A percentile compares a stretch with the other conserved stretches of the same genome.
Conservation (phyloP, 1,284 basidiomycete species). For the Austropuccinia psidii region DNA sequence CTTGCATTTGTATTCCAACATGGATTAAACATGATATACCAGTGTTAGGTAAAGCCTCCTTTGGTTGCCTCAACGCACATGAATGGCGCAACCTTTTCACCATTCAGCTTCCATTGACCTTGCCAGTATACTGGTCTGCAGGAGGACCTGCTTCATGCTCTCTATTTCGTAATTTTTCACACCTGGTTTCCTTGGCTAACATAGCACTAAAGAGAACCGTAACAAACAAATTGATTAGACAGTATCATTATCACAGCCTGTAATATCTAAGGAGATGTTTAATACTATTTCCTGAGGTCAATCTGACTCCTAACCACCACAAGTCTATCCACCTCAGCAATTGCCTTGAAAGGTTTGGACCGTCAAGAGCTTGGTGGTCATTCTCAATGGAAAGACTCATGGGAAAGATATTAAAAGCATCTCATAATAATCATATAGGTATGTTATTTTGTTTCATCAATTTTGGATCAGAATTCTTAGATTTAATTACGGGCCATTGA, state of each 20-base stretch:
- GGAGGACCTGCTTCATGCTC: not conserved
- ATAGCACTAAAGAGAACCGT: not conserved
- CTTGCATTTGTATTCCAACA: not conserved
- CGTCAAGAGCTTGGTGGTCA: not conserved
- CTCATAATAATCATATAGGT: constrained; percentile 8
- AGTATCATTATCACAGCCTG: not conserved
- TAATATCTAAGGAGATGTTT: not conserved
- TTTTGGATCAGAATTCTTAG: not conserved
- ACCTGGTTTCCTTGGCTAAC: not conserved
- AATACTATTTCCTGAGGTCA: not conserved
- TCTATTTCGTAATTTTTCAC: not conserved
- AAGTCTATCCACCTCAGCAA: constrained; percentile 16
- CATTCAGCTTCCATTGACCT: constrained; percentile 21
- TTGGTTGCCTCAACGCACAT: constrained; percentile 37
- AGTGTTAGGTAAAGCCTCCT: constrained; percentile 1
- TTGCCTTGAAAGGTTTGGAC: constrained; percentile 15
- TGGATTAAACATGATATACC: constrained; percentile 18
- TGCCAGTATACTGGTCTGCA: not conserved
- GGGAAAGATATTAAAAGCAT: constrained; percentile 6
- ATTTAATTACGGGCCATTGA: not conserved
- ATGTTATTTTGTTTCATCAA: not conserved
- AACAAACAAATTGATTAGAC: not conserved
- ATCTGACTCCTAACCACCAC: constrained; percentile 21
- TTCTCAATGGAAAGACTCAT: constrained; percentile 19
- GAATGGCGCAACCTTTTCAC: constrained; percentile 34